phyloP scores from a whole-genome alignment of 257 asterid species.

The Solanum chiquidenum region DNA sequence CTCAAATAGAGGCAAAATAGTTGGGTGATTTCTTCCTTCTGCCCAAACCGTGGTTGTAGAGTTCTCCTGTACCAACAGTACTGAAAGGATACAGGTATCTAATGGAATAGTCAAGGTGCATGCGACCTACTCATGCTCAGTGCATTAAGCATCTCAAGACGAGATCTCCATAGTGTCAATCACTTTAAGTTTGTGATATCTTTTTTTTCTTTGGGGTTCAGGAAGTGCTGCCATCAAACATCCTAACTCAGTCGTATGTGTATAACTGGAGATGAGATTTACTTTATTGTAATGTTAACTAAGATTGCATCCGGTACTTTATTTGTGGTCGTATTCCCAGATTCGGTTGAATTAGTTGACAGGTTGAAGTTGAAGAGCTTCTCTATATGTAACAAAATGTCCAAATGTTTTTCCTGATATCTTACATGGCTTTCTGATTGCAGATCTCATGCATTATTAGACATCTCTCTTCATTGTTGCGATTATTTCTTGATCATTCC shows the following conservation, averaged over 20 bases:
- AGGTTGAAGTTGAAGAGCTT: background rate
- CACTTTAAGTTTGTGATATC: background rate
- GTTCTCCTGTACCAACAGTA: background rate
- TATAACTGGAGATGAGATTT: background rate
- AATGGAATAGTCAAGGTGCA: background rate
- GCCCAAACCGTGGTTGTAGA: background rate
- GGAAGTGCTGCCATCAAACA: background rate
- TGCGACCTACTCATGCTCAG: background rate
- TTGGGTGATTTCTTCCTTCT: background rate
- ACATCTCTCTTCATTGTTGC: background rate
- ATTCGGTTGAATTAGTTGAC: background rate
- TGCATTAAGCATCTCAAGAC: background rate
- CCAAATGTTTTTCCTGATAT: background rate
- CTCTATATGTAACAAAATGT: too few relatives aligned
- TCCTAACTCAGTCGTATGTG: background rate
- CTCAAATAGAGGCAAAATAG: background rate
- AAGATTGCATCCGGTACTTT: background rate
- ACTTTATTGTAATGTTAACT: background rate
- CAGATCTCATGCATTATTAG: background rate
- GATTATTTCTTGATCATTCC: background rate
- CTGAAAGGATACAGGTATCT: background rate
- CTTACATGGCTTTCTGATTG: background rate
- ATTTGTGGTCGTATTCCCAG: background rate
- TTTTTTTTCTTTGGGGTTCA: background rate
- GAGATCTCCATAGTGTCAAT: background rate